These are phyloP conservation scores for Bryoglossum gracile DNA, from an alignment of 495 filamentous ascomycete genomes.

Conservation along the genomic window DNA sequence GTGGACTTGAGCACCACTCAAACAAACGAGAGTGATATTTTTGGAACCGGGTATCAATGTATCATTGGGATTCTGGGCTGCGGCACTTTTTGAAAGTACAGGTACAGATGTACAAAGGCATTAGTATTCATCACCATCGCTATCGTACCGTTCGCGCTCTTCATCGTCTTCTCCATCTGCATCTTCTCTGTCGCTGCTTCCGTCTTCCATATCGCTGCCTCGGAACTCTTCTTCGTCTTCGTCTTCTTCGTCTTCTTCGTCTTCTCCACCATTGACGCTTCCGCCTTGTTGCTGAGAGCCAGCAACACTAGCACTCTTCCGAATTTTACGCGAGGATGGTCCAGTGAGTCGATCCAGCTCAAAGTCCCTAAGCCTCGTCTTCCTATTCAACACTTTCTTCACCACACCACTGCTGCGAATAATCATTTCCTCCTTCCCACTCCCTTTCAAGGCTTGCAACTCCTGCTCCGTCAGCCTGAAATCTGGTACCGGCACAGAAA, in stretches of 20 bases:
- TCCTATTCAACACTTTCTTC: background rate
- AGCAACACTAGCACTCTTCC: too few species aligned
- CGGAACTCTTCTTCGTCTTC: too few species aligned
- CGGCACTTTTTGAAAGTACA: too few species aligned
- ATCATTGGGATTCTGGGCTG: too few species aligned
- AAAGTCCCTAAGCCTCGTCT: background rate
- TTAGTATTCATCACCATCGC: background rate
- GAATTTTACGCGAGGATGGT: background rate
- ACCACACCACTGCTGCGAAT: background rate
- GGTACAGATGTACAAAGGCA: too few species aligned
- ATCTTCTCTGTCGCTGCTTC: constrained; percentile 14
- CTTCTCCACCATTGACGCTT: too few species aligned
- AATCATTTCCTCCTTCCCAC: background rate
- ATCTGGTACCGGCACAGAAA: constrained; percentile 28
- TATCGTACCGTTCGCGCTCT: constrained; percentile 8
- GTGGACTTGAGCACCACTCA: too few species aligned
- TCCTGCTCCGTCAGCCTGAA: constrained; percentile 25
- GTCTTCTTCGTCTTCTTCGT: too few species aligned
- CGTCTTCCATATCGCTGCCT: too few species aligned
- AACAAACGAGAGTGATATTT: too few species aligned
- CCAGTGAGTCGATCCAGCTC: background rate
- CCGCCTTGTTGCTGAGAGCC: too few species aligned
- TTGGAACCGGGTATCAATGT: too few species aligned
- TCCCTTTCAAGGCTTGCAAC: constrained; percentile 6
- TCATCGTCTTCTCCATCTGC: constrained; percentile 15